Base-by-base conservation (phyloP, 1,284 basidiomycete genomes). In the Fistulina hepatica region DNA sequence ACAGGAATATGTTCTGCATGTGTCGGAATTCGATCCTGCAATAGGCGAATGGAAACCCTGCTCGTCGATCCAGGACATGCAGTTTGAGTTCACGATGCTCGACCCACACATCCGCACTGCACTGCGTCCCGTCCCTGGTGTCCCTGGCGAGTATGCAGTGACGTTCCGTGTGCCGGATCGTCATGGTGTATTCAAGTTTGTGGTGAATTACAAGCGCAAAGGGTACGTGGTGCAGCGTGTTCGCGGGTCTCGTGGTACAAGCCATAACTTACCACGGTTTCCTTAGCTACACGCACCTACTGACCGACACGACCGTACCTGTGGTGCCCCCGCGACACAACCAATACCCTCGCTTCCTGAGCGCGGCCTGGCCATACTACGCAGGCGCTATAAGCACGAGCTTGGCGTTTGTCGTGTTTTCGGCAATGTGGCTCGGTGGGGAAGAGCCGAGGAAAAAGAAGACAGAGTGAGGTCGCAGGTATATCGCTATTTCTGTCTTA, bases 111-210 rank as follows among this genome's bases (percentile, higher is more conserved):
- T 94, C 44, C 83, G 91, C 21, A 86, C 79, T 7, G 60, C 76
- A 4, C 67, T 95, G 6, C 62, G 56, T 8, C 67, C 80, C 8
- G 69, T 75, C 13, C 43, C 60, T 9, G 67, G 65, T 4, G 48
- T 58, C 23, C 71, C 76, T 3, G 82, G 79, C 21, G 72, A 71
- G 45, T 97, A 92, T 63, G 67, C 71, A 8, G 71, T 81, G 3
- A 73, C 71, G 2, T 93, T 98, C 73, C 76, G 76, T 28, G 79
- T 82, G 3, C 94, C 94, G 3, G 94, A 97, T 61, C 67, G 91
- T 40, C 95, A 98, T 56, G 94, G 95, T 31, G 95, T 98, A 10
- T 98, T 95, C 73, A 97, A 97, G 54, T 93, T 98, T 56, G 69
- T 88, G 19, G 64, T 97, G 31, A 74, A 93, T 59, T 81, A 90